Percentiles rank a stretch among this genome's conserved stretches.
Conservation (phyloP, 2,329 filamentous ascomycete species). For the Sarocladium strictum region DNA sequence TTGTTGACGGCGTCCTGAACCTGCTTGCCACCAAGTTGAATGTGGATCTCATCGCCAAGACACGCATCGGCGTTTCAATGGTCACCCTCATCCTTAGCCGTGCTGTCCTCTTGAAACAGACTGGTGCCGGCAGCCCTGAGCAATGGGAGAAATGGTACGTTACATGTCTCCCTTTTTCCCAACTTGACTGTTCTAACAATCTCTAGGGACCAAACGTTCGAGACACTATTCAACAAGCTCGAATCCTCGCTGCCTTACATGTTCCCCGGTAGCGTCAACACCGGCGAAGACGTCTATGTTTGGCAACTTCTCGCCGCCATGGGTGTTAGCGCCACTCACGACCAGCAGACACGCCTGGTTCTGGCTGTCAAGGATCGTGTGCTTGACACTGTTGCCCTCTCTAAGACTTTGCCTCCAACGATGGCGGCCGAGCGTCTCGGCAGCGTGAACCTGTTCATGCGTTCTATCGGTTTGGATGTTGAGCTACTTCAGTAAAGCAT, state of each 20-base stretch:
- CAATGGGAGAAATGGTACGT: slow-evolving; percentile 76
- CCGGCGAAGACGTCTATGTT: slow-evolving; percentile 89
- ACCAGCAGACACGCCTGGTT: slow-evolving; percentile 92
- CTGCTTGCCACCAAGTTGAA: slow-evolving; percentile 80
- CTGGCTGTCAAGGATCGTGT: slow-evolving; percentile 96
- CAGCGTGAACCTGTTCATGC: slow-evolving; percentile 98
- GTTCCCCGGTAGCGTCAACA: slow-evolving; percentile 87
- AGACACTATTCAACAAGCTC: slow-evolving; percentile 77
- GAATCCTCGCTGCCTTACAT: slow-evolving; percentile 79
- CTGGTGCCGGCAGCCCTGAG: slow-evolving; percentile 60
- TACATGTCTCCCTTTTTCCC: background rate
- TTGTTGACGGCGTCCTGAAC: slow-evolving; percentile 84
- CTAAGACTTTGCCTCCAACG: slow-evolving; percentile 82
- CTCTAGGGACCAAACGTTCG: slow-evolving; percentile 69
- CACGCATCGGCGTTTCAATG: slow-evolving; percentile 81
- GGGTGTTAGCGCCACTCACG: slow-evolving; percentile 85
- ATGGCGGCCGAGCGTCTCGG: slow-evolving; percentile 78
- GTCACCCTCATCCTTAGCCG: slow-evolving; percentile 92
- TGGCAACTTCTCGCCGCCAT: slow-evolving; percentile 97
- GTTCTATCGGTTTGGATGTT: slow-evolving; percentile 96
- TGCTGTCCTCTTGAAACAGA: slow-evolving; percentile 87
- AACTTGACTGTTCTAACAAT: slow-evolving; percentile 28
- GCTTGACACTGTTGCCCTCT: slow-evolving; percentile 85
- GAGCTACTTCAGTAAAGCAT: slow-evolving; percentile 51
- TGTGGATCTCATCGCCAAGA: slow-evolving; percentile 76